Evolutionary conservation across 2,329 filamentous ascomycete genomes (phyloP).

Genomic region (Botryosphaeria dothidea): DNA sequence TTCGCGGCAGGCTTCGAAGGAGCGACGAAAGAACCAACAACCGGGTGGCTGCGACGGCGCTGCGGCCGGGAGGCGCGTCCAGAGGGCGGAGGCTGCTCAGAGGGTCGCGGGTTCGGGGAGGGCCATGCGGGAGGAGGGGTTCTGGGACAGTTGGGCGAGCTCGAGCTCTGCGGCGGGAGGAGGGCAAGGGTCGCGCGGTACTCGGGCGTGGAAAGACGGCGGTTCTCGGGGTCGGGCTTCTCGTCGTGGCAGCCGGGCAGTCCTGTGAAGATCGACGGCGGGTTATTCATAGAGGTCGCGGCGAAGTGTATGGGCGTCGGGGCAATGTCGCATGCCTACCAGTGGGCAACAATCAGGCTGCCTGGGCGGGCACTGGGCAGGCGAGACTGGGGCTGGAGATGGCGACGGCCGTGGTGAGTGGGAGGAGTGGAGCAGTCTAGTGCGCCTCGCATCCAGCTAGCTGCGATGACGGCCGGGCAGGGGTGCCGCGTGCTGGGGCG

Average conservation of each 20-base stretch:
- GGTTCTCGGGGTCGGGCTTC: slow-evolving; percentile 17
- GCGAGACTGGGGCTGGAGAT: background rate
- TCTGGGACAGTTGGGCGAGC: background rate
- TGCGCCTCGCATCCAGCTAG: background rate
- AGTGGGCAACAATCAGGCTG: background rate
- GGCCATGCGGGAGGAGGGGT: background rate
- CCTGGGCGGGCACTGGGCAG: background rate
- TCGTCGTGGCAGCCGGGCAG: slow-evolving; percentile 22
- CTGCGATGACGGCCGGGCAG: background rate
- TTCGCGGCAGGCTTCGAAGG: slow-evolving; percentile 16
- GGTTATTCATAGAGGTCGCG: slow-evolving; percentile 28
- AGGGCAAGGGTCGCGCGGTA: slow-evolving; percentile 25
- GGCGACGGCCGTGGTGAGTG: background rate
- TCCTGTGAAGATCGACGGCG: slow-evolving; percentile 40
- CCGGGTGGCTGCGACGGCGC: slow-evolving; percentile 21
- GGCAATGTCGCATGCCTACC: slow-evolving; percentile 1
- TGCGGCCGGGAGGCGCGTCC: slow-evolving; percentile 9
- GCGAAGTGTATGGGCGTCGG: background rate
- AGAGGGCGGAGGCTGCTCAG: slow-evolving; percentile 22
- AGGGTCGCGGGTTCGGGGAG: background rate
- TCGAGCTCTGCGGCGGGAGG: slow-evolving; percentile 3
- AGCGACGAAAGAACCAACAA: slow-evolving; percentile 23
- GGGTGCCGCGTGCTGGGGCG: slow-evolving; percentile 8
- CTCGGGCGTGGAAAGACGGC: slow-evolving; percentile 26
- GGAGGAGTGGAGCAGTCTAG: background rate